Evolutionary conservation across 805 yeast species (phyloP), one percentile per base, ranked within the genome.

Genomic region (Groenewaldozyma tartarivorans): DNA sequence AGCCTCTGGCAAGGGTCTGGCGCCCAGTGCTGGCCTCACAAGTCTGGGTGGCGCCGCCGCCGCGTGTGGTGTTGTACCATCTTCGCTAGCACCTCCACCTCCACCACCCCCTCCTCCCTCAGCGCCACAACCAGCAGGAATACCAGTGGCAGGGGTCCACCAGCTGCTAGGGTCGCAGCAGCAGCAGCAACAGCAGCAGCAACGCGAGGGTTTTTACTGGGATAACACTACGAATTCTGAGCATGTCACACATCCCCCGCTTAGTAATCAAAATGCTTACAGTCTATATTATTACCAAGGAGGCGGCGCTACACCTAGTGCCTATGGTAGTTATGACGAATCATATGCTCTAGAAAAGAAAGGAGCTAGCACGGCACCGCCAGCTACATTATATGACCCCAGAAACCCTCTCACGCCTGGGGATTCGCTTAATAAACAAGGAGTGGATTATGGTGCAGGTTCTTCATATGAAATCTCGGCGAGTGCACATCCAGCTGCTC

Each of bases 191-290:
- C 38, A 6, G 11, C 38, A 20, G 20, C 20, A 7, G 38, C 7
- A 19, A 17, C 33, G n/a, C 20, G 15, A 15, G 21, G 11, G 5
- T 6, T 17, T 43, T 3, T 49, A 49, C 45, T 49, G 53, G 53
- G 51, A 48, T 21, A 43, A 45, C 32, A 34, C 49, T 16, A 40
- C 47, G 33, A 48, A 48, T 36, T 29, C 38, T 16, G 52, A 48
- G 39, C 42, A 40, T 11, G 48, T 47, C 20, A 45, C 52, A 9
- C n/a, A n/a, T n/a, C n/a, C n/a, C n/a, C 51, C 53, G 9, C 42
- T 24, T 9, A 7, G 13, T 13, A 24, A 24, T 13, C 7, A 24
- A 9, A n/a, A n/a, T n/a, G n/a, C n/a, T n/a, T n/a, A n/a, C n/a
- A 46, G 33, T 46, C 41, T 34, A 13, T 36, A 37, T 31, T 36